These are phyloP conservation scores for Ilyonectria mors-panacis DNA, from an alignment of 2,329 filamentous ascomycete genomes.

Conservation along the genomic window DNA sequence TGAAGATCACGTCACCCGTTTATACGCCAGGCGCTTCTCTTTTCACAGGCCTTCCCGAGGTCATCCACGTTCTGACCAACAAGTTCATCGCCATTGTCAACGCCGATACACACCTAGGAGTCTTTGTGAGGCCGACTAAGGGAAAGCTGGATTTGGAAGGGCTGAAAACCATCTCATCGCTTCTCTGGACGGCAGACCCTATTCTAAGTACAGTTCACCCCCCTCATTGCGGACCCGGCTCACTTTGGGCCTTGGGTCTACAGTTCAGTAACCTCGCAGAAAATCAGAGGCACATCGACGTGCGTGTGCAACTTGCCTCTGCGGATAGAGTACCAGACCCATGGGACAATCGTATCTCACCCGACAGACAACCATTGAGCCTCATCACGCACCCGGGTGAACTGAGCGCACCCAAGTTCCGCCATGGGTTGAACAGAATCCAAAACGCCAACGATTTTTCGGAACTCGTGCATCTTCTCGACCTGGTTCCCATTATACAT, in stretches of 20 bases:
- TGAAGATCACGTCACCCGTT: constrained; percentile 35
- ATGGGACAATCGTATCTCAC: constrained; percentile 37
- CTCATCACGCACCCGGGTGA: constrained; percentile 32
- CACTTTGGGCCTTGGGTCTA: constrained; percentile 35
- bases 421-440: constrained; percentile 14
- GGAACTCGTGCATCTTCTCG: constrained; percentile 25
- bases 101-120: constrained; percentile 27
- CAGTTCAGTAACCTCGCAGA: constrained; percentile 35
- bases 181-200: constrained; percentile 38
- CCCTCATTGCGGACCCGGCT: constrained; percentile 36
- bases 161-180: constrained; percentile 25
- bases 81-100: constrained; percentile 29
- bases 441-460: neutral
- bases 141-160: constrained; percentile 7
- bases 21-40: neutral
- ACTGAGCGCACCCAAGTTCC: constrained; percentile 17
- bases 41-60: neutral
- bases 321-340: constrained; percentile 30
- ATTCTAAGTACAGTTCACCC: constrained; percentile 32
- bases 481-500: constrained; percentile 7
- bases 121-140: constrained; percentile 7
- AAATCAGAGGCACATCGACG: constrained; percentile 6
- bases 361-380: constrained; percentile 24
- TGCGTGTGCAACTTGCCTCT: constrained; percentile 23
- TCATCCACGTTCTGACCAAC: constrained; percentile 23